Conservation (phyloP, 1,284 basidiomycete genomes). For the Malassezia nana region DNA sequence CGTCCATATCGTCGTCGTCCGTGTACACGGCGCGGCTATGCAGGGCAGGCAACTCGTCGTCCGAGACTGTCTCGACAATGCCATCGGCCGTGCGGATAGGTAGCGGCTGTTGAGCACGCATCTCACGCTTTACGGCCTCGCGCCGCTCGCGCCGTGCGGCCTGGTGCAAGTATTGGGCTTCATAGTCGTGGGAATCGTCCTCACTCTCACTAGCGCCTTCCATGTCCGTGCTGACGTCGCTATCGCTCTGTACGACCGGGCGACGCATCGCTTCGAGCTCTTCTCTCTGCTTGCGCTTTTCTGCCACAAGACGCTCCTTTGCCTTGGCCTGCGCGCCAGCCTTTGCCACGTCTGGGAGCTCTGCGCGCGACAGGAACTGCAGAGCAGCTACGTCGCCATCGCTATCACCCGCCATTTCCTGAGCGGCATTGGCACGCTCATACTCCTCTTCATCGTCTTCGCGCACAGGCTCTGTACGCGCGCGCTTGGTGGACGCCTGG, state of each 20-base stretch:
- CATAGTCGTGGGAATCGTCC: conserved; percentile 16
- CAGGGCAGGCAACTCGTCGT: conserved; percentile 4
- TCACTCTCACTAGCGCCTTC: conserved; percentile 66
- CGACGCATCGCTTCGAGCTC: not conserved
- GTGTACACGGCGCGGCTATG: conserved; percentile 26
- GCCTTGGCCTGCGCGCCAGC: conserved; percentile 8
- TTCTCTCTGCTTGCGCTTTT: conserved; percentile 13
- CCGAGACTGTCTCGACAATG: conserved; percentile 5
- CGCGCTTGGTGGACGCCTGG: conserved; percentile 5
- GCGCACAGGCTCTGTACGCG: not conserved
- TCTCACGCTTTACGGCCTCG: conserved; percentile 9
- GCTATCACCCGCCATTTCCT: conserved; percentile 11
- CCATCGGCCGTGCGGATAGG: conserved; percentile 13
- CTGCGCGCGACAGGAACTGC: conserved; percentile 10
- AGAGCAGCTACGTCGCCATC: not conserved
- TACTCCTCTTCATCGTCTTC: not conserved
- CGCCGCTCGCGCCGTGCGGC: conserved; percentile 23
- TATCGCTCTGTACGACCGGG: conserved; percentile 52
- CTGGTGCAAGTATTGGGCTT: conserved; percentile 26
- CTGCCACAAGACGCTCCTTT: not conserved
- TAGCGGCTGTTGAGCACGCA: conserved; percentile 20
- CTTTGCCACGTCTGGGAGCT: conserved; percentile 3
- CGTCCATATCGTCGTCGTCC: conserved; percentile 11
- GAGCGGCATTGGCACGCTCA: conserved; percentile 3
- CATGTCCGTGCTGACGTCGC: conserved; percentile 60